These are phyloP conservation scores for Malus hybrid DNA, from an alignment of 331 rosid genomes.

Conservation along the genomic window DNA sequence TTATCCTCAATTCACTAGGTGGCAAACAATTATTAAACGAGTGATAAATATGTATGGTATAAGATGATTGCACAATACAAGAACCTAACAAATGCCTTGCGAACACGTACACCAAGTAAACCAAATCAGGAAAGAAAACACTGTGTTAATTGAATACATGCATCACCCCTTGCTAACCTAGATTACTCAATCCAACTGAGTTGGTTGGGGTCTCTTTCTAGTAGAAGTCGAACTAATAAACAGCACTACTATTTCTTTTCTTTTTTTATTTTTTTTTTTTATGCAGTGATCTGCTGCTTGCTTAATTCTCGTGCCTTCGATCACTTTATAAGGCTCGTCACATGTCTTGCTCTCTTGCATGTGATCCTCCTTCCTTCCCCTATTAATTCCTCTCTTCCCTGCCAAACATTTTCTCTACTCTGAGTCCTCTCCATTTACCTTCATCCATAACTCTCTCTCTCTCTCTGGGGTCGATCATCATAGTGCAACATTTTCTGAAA, in stretches of 20 bases:
- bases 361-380: slow-evolving; percentile 8
- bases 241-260: neutral
- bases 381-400: neutral
- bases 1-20: too few species aligned
- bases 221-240: neutral
- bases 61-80: neutral
- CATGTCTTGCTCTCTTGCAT: slow-evolving; percentile 21
- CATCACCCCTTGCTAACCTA: slow-evolving; percentile 15
- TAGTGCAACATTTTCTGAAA: neutral
- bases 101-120: slow-evolving; percentile 21
- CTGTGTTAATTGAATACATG: slow-evolving; percentile 7
- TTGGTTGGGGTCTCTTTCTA: neutral
- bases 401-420: neutral
- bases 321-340: slow-evolving; percentile 30
- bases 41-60: neutral
- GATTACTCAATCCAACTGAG: neutral
- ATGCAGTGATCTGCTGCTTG: neutral
- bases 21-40: too few species aligned
- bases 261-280: too few species aligned
- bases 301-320: slow-evolving; percentile 45
- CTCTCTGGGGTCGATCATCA: neutral
- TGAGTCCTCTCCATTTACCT: neutral
- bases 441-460: neutral
- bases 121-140: neutral
- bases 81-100: slow-evolving; percentile 3